Base-by-base conservation (phyloP, 148 eudicot species). In the Limonium bicolor region DNA sequence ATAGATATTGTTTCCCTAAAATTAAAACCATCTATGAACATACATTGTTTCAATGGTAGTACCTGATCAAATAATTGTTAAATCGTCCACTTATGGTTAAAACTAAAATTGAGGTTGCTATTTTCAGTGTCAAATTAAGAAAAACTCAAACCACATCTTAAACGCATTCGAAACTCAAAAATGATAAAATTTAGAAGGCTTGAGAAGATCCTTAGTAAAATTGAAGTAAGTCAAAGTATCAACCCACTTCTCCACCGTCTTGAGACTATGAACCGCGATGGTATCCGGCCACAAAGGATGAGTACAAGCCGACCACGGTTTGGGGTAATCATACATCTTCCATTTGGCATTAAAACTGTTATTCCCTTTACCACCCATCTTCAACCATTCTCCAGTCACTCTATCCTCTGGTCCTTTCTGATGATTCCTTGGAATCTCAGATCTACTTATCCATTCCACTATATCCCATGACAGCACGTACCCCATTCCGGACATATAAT, bases 401-500 rank as follows among this genome's bases (percentile, higher is more conserved):
- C 47, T 69, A 54, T 77, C 79, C 54, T 77, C 76, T 5, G 76
- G 79, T 1, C 79, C 84, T 25, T 20, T 47, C 11, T 69, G 31
- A 15, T 62, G 63, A 12, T 2, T 21, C 0, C 73, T 56, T 7
- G 66, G 34, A 9, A 31, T 27, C 1, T 7, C 25, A n/a, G n/a
- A n/a, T n/a, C n/a, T n/a, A 0, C 30, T 20, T 15, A 72, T 56
- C 79, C 79, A 77, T 21, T 69, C 73, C 0, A 72, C 73, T 4
- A 77, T 29, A 46, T 77, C 79, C 84, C 84, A 77, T 0, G 79
- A 76, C 20, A 76, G 13, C 20, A 69, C 26, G 46, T 55, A 72
- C 7, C 79, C 79, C 79, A 77, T 72, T n/a, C 79, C 84, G 0
- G 79, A 72, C 83, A 76, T 76, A 67, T 68, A 76, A 13, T 56